These are phyloP conservation scores for Cucurbita pepo DNA, from an alignment of 306 rosid genomes.

Conservation along the genomic window DNA sequence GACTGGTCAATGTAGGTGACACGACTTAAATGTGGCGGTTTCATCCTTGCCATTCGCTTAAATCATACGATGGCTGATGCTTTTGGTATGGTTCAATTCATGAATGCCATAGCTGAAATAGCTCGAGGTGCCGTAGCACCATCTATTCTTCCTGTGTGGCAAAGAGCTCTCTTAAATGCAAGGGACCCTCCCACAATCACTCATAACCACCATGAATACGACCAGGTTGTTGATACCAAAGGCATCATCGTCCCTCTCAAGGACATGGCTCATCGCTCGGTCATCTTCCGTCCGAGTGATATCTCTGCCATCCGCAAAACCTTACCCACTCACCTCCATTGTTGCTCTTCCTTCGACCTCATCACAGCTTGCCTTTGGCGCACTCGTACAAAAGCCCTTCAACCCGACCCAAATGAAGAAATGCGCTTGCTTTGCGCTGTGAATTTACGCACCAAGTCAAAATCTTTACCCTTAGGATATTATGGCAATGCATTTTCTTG, in stretches of 20 bases:
- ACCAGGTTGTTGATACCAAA: neutral
- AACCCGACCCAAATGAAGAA: neutral
- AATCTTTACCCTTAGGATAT: constrained; percentile 18
- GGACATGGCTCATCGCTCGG: neutral
- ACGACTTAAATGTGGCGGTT: constrained; percentile 10
- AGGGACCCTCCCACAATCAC: constrained; percentile 11
- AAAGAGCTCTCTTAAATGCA: neutral
- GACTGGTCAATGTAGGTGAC: constrained; percentile 12
- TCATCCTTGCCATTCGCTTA: constrained; percentile 11
- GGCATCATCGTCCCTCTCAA: neutral
- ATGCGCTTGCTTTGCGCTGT: neutral
- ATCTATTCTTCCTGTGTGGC: constrained; percentile 18
- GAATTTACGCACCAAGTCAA: neutral
- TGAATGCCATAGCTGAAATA: constrained; percentile 3
- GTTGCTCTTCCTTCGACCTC: constrained; percentile 3
- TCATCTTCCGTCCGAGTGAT: constrained; percentile 5
- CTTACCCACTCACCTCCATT: neutral
- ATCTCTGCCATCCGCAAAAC: neutral
- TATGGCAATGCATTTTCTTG: constrained; percentile 12
- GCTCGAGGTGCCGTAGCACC: constrained; percentile 1
- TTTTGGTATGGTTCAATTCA: neutral
- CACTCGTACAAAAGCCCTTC: constrained; percentile 3
- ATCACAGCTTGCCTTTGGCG: constrained; percentile 13
- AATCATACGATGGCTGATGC: constrained; percentile 18
- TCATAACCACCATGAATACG: neutral